phyloP scores from a whole-genome alignment of 2,329 filamentous ascomycete species.

The Cercospora citrullina region DNA sequence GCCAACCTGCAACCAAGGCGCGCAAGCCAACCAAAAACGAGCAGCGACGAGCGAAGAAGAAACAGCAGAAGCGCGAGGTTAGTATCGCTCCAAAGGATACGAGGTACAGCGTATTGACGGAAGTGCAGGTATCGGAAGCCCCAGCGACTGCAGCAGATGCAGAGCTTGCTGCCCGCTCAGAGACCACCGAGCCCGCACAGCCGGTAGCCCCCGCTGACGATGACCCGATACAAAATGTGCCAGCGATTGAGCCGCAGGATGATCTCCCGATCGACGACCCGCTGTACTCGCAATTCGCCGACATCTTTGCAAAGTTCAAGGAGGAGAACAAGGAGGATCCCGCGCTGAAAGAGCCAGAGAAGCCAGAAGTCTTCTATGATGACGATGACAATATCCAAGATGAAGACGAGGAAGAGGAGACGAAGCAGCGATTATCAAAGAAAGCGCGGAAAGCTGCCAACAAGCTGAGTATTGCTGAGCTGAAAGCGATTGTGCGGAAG shows the following conservation, averaged over 20 bases:
- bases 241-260: constrained; percentile 27
- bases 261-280: constrained; percentile 56
- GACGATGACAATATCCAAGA: constrained; percentile 86
- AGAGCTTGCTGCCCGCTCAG: constrained; percentile 33
- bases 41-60: constrained; percentile 88
- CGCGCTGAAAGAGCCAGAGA: constrained; percentile 66
- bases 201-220: constrained; percentile 32
- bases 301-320: constrained; percentile 78
- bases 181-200: constrained; percentile 31
- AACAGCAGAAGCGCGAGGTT: constrained; percentile 73
- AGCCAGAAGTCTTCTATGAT: constrained; percentile 80
- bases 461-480: constrained; percentile 89
- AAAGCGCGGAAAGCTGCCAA: constrained; percentile 91
- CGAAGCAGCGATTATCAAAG: constrained; percentile 74
- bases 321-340: constrained; percentile 52
- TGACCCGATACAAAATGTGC: constrained; percentile 32
- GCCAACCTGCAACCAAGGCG: constrained; percentile 34
- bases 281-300: constrained; percentile 78
- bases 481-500: constrained; percentile 87
- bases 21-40: constrained; percentile 90
- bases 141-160: constrained; percentile 35
- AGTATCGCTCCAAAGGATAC: background rate
- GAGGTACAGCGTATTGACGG: background rate
- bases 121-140: constrained; percentile 12
- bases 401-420: constrained; percentile 71